phyloP scores from a whole-genome alignment of 1,284 basidiomycete genomes.

The Polyporus tsugae region DNA sequence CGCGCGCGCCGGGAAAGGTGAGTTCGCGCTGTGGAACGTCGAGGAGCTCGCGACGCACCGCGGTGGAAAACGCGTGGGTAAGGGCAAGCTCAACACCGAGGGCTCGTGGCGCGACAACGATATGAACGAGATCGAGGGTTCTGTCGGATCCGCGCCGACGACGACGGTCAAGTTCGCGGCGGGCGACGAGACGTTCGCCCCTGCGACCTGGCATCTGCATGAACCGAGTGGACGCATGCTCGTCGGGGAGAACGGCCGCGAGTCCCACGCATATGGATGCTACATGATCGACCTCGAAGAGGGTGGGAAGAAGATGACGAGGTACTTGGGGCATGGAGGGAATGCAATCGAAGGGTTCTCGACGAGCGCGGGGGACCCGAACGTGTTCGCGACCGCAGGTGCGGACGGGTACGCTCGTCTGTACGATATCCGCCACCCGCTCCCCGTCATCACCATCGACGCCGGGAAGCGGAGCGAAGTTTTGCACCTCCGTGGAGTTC shows the following conservation, averaged over 20 bases:
- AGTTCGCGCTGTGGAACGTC: conserved; percentile 45
- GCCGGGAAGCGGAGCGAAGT: conserved; percentile 21
- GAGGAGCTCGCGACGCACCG: conserved; percentile 42
- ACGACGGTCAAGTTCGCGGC: conserved; percentile 35
- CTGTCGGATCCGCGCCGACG: conserved; percentile 40
- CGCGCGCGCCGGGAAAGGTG: conserved; percentile 43
- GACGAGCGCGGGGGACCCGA: conserved; percentile 44
- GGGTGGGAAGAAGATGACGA: conserved; percentile 37
- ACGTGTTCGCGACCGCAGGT: conserved; percentile 46
- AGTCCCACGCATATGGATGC: conserved; percentile 36
- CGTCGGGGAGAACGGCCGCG: conserved; percentile 32
- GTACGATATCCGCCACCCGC: conserved; percentile 45
- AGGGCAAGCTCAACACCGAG: conserved; percentile 28
- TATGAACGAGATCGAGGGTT: conserved; percentile 43
- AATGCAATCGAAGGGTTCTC: conserved; percentile 40
- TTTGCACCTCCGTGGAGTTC: conserved; percentile 29
- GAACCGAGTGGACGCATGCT: conserved; percentile 42
- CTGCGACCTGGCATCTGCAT: conserved; percentile 43
- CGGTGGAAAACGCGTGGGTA: conserved; percentile 16
- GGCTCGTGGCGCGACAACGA: conserved; percentile 40
- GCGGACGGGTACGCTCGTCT: conserved; percentile 48
- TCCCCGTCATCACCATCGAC: conserved; percentile 38
- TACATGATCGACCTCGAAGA: conserved; percentile 45
- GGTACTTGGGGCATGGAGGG: conserved; percentile 50
- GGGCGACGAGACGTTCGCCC: conserved; percentile 28